Conservation (phyloP, 2,329 filamentous ascomycete genomes). For the Diaporthe ampelina region DNA sequence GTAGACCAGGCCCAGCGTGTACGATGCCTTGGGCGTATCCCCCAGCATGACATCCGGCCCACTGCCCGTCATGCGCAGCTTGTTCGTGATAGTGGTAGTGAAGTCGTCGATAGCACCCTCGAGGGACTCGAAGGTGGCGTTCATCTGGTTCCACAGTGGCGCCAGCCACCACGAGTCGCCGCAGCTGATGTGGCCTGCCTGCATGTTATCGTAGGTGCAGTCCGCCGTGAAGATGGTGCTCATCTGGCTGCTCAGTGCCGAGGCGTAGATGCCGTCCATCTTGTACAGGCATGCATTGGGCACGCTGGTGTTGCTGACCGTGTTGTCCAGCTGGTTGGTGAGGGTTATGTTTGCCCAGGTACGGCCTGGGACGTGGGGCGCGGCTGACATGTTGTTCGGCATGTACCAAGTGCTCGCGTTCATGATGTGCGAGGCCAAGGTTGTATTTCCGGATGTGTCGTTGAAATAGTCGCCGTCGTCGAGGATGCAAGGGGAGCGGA, state of each 20-base stretch:
- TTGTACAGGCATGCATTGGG: constrained; percentile 45
- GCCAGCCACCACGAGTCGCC: constrained; percentile 41
- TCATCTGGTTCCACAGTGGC: constrained; percentile 39
- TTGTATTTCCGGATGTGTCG: background rate
- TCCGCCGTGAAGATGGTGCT: constrained; percentile 37
- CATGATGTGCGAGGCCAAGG: constrained; percentile 12
- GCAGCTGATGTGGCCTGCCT: constrained; percentile 40
- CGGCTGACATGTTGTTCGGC: constrained; percentile 34
- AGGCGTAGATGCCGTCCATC: constrained; percentile 40
- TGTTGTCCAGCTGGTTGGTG: background rate
- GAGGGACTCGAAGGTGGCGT: constrained; percentile 39
- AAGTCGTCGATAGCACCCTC: constrained; percentile 36
- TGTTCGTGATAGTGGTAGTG: constrained; percentile 39
- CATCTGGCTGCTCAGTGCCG: constrained; percentile 39
- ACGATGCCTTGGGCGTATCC: background rate
- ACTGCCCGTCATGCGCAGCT: constrained; percentile 37
- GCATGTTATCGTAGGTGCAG: constrained; percentile 38
- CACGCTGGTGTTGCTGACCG: constrained; percentile 35
- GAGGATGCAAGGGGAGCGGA: constrained; percentile 39
- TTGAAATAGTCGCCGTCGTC: constrained; percentile 31
- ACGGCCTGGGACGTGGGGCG: constrained; percentile 35
- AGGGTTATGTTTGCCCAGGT: constrained; percentile 39
- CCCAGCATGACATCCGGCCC: constrained; percentile 32
- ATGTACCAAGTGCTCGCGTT: constrained; percentile 39
- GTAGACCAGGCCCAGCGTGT: constrained; percentile 36